Percentiles rank a stretch among this genome's conserved stretches.
Conservation (phyloP, 2,329 filamentous ascomycete genomes). For the Cercospora sojina region DNA sequence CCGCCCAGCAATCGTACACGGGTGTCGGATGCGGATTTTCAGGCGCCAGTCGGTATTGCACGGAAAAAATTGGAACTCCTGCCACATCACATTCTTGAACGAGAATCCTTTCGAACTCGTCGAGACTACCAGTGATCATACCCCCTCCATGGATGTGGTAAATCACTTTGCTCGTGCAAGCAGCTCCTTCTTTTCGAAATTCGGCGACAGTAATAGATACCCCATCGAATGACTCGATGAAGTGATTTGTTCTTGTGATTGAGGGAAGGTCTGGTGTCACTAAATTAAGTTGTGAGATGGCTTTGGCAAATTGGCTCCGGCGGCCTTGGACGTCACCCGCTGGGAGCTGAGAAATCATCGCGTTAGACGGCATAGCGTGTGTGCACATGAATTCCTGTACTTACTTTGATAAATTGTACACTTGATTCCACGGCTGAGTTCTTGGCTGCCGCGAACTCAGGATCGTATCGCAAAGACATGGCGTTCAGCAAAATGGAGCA, state of each 20-base stretch:
- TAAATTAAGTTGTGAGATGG: conserved; percentile 1
- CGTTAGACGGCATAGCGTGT: no score
- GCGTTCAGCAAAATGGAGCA: no score
- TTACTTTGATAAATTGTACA: no score
- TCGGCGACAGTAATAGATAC: conserved; percentile 19
- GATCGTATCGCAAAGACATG: conserved; percentile 19
- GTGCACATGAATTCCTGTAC: no score
- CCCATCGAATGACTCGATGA: conserved; percentile 13
- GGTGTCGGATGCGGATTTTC: conserved; percentile 26
- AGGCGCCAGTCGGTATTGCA: conserved; percentile 28
- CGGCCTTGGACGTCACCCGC: conserved; percentile 22
- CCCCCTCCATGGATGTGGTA: conserved; percentile 24
- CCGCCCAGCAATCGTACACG: conserved; percentile 24
- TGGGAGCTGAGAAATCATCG: conserved; percentile 9
- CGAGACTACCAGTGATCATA: conserved; percentile 21
- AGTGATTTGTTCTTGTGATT: conserved; percentile 16
- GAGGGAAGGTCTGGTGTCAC: conserved; percentile 4
- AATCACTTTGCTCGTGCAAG: conserved; percentile 4
- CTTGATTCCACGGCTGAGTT: no score
- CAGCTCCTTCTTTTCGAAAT: conserved; percentile 9
- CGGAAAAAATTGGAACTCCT: conserved; percentile 18
- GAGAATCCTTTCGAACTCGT: conserved; percentile 13
- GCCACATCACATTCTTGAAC: conserved; percentile 2
- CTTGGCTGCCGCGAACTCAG: conserved; percentile 19
- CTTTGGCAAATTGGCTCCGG: conserved; percentile 10